phyloP scores from a whole-genome alignment of 2,329 filamentous ascomycete species.

The Zymoseptoria crescenta region DNA sequence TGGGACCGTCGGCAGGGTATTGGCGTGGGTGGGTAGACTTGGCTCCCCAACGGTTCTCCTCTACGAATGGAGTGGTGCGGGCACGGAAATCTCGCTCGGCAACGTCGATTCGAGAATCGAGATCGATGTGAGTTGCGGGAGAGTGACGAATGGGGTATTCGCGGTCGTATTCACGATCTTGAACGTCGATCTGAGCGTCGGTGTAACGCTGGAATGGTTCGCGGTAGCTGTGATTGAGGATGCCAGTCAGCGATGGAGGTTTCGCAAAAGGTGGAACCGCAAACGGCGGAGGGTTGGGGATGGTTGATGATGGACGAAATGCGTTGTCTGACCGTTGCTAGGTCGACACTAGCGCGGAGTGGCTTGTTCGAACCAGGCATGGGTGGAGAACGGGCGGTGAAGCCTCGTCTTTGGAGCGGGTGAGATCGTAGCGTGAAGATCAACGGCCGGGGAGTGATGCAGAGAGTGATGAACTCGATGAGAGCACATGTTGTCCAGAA shows the following conservation, averaged over 20 bases:
- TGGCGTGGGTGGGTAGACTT: constrained; percentile 33
- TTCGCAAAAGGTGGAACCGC: neutral
- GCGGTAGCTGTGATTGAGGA: constrained; percentile 42
- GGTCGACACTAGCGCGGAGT: constrained; percentile 24
- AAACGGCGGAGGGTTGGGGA: constrained; percentile 5
- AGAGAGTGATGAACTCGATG: neutral
- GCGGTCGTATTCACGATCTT: constrained; percentile 43
- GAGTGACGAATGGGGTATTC: constrained; percentile 42
- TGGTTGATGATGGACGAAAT: constrained; percentile 21
- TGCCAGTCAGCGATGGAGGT: constrained; percentile 13
- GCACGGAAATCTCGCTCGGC: constrained; percentile 42
- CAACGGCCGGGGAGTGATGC: neutral
- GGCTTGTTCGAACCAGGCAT: constrained; percentile 20
- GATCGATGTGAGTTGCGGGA: constrained; percentile 43
- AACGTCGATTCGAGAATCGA: constrained; percentile 51
- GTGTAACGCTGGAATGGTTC: constrained; percentile 50
- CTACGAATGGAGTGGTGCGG: constrained; percentile 31
- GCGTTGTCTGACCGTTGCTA: constrained; percentile 19
- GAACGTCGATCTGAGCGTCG: constrained; percentile 60
- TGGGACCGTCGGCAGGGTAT: constrained; percentile 32
- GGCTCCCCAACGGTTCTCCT: constrained; percentile 35
- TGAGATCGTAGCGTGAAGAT: neutral
- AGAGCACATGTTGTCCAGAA: constrained; percentile 6
- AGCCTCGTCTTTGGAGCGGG: neutral
- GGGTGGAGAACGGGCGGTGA: neutral